Evolutionary conservation across 805 yeast genomes (phyloP).

Genomic region (Blastobotrys mokoenaii): DNA sequence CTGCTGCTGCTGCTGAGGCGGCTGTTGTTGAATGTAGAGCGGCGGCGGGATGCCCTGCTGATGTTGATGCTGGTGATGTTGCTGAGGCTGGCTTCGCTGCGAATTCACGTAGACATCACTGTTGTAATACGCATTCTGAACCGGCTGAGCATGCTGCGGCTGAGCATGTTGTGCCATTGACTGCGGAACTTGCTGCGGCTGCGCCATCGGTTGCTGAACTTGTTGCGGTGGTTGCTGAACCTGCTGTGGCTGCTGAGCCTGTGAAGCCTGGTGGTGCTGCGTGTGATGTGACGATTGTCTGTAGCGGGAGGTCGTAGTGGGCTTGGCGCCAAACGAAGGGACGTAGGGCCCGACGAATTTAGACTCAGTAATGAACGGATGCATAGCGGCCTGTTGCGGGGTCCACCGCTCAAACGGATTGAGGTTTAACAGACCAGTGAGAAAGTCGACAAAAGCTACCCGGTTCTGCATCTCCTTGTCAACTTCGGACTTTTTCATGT

Average conservation of each 20-base stretch:
- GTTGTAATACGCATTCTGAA: too few relatives aligned
- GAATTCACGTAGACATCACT: not conserved
- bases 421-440: conserved; percentile 65
- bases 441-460: conserved; percentile 63
- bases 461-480: conserved; percentile 73
- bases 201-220: too few relatives aligned
- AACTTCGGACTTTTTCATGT: conserved; percentile 33
- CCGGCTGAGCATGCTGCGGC: conserved; percentile 4
- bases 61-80: conserved; percentile 8
- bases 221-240: too few relatives aligned
- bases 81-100: not conserved
- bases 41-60: conserved; percentile 13
- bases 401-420: conserved; percentile 95
- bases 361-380: conserved; percentile 75
- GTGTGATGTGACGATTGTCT: too few relatives aligned
- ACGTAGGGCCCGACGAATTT: conserved; percentile 40
- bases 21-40: conserved; percentile 8
- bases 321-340: conserved; percentile 12
- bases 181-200: not conserved
- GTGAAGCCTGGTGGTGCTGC: not conserved
- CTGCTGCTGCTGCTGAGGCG: conserved; percentile 10
- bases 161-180: not conserved
- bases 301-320: conserved; percentile 2
- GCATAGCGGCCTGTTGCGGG: conserved; percentile 88
- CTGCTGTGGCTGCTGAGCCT: conserved; percentile 1